A percentile compares a stretch with the other conserved stretches of the same genome.
phyloP scores from a whole-genome alignment of 352 stramenopile species.

The Phytopythium sindhum region DNA sequence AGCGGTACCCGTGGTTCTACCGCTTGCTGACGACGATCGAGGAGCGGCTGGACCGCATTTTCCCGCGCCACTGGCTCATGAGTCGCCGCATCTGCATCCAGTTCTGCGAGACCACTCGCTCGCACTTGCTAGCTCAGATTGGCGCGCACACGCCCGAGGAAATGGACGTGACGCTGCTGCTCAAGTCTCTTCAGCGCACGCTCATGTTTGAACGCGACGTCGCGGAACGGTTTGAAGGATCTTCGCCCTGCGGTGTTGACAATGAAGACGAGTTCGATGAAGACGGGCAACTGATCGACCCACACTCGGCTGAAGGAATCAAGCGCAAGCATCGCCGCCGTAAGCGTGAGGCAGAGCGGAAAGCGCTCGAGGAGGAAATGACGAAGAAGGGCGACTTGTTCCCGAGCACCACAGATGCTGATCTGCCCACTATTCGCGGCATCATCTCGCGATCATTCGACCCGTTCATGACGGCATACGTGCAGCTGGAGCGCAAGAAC shows the following conservation, averaged over 20 bases:
- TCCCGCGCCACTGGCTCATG: conserved; percentile 96
- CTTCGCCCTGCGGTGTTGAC: conserved; percentile 30
- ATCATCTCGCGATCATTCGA: conserved; percentile 95
- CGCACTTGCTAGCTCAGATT: conserved; percentile 67
- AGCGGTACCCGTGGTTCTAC: conserved; percentile 82
- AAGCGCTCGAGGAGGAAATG: conserved; percentile 64
- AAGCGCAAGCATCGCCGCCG: conserved; percentile 71
- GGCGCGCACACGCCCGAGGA: conserved; percentile 63
- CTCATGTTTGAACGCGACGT: conserved; percentile 81
- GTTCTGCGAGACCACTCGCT: conserved; percentile 90
- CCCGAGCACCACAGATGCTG: conserved; percentile 31
- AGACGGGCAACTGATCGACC: conserved; percentile 68
- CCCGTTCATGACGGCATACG: conserved; percentile 97
- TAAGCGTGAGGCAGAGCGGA: conserved; percentile 67
- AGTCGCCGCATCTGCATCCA: conserved; percentile 89
- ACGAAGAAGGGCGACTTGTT: conserved; percentile 49
- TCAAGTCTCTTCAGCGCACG: conserved; percentile 69
- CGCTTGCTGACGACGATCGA: conserved; percentile 64
- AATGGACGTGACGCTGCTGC: conserved; percentile 66
- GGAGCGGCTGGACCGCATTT: conserved; percentile 90
- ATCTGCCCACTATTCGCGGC: conserved; percentile 60
- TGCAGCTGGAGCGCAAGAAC: conserved; percentile 94
- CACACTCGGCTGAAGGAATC: conserved; percentile 67
- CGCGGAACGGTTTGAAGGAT: conserved; percentile 64
- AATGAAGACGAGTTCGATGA: conserved; percentile 69